Evolutionary conservation across 768 basidiomycete species (phyloP).

Genomic region (Pleurotus pulmonarius): DNA sequence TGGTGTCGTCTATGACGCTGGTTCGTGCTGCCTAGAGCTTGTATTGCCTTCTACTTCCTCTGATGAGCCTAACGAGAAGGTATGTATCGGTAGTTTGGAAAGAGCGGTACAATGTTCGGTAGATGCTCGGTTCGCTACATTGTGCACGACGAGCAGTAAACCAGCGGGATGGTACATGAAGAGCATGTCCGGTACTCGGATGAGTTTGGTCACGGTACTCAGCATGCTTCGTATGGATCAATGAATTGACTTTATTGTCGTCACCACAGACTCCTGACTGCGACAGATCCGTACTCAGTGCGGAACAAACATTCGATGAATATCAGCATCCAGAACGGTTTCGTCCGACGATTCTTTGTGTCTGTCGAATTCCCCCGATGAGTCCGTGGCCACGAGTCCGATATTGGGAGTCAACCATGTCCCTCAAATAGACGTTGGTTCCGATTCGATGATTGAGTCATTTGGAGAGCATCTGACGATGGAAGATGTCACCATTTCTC

Average conservation of each 20-base stretch:
- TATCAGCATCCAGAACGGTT: constrained; percentile 31
- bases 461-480: constrained; percentile 7
- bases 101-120: too few species aligned
- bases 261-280: constrained; percentile 4
- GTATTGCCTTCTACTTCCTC: too few species aligned
- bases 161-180: too few species aligned
- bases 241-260: not conserved
- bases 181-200: too few species aligned
- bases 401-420: constrained; percentile 56
- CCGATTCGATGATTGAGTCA: constrained; percentile 8
- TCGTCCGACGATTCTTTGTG: constrained; percentile 40
- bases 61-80: too few species aligned
- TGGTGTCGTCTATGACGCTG: too few species aligned
- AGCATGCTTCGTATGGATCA: too few species aligned
- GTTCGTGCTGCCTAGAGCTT: too few species aligned
- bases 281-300: constrained; percentile 40
- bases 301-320: constrained; percentile 35
- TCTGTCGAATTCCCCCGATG: constrained; percentile 20
- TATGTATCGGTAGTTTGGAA: too few species aligned
- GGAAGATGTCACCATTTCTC: constrained; percentile 17
- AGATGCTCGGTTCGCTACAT: too few species aligned
- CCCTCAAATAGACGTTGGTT: constrained; percentile 46
- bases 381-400: constrained; percentile 25
- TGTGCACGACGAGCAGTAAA: too few species aligned
- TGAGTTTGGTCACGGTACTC: too few species aligned